These are phyloP conservation scores for Mycosphaerella arachidis DNA, from an alignment of 2,329 filamentous ascomycete genomes.

Conservation along the genomic window DNA sequence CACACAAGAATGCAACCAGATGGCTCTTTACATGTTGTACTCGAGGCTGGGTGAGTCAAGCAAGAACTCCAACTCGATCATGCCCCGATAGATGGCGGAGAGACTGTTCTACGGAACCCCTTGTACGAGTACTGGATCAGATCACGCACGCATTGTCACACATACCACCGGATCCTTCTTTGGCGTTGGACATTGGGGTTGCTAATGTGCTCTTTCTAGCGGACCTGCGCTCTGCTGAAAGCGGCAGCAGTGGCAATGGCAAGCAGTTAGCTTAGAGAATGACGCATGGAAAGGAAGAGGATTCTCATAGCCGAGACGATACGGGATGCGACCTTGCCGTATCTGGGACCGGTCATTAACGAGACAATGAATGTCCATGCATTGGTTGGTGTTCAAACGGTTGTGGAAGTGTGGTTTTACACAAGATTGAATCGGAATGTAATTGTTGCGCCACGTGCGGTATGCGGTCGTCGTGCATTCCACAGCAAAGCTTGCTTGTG, in stretches of 20 bases:
- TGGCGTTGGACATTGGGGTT: not conserved
- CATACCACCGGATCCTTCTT: not conserved
- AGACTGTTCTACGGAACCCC: not conserved
- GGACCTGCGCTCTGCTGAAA: not conserved
- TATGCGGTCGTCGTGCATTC: constrained; percentile 3
- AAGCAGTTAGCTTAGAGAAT: not conserved
- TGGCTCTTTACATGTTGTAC: constrained; percentile 99
- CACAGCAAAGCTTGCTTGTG: constrained; percentile 8
- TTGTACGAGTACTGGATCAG: constrained; percentile 3
- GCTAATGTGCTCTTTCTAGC: not conserved
- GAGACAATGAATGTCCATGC: not conserved
- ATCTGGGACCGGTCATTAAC: not conserved
- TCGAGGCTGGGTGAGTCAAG: constrained; percentile 76
- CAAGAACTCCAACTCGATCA: constrained; percentile 39
- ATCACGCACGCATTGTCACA: not conserved
- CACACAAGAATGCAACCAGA: constrained; percentile 97
- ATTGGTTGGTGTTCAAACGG: not conserved
- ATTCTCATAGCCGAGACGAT: not conserved
- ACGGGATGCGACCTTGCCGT: not conserved
- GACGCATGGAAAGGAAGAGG: not conserved
- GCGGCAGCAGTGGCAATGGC: not conserved
- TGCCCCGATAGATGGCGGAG: constrained; percentile 27
- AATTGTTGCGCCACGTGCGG: constrained; percentile 19
- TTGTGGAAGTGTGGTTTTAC: too few relatives aligned
- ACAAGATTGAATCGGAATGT: not conserved